phyloP scores from a whole-genome alignment of 2,329 filamentous ascomycete genomes.

The Proliferodiscus dingleyae region DNA sequence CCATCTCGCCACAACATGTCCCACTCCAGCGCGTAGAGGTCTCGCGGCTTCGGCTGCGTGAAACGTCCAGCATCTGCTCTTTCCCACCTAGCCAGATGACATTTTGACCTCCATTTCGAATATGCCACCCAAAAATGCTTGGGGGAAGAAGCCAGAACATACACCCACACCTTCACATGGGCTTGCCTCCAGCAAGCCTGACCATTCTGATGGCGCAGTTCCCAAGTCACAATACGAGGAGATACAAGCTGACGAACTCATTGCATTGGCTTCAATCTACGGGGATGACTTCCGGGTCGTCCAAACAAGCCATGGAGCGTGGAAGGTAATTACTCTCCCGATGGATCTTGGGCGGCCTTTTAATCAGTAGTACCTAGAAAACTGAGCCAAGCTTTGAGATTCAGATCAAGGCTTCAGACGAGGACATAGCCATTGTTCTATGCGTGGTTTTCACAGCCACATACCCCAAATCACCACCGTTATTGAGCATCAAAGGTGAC shows the following conservation, averaged over 20 bases:
- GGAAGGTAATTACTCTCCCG: conserved; percentile 62
- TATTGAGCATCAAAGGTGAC: conserved; percentile 63
- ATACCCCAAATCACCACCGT: conserved; percentile 79
- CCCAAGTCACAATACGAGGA: conserved; percentile 67
- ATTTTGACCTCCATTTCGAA: conserved; percentile 10
- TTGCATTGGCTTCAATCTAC: conserved; percentile 83
- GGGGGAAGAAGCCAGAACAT: conserved; percentile 30
- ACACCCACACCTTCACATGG: conserved; percentile 33
- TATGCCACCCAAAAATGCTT: conserved; percentile 32
- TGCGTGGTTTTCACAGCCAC: conserved; percentile 80
- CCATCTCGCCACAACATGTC: conserved; percentile 15
- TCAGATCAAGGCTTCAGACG: conserved; percentile 66
- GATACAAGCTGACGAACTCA: conserved; percentile 81
- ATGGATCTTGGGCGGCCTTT: background rate
- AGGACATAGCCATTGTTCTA: conserved; percentile 66
- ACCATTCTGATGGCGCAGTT: conserved; percentile 30
- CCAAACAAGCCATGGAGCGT: conserved; percentile 65
- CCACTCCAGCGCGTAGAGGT: conserved; percentile 24
- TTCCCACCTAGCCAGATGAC: conserved; percentile 4
- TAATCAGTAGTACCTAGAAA: conserved; percentile 48
- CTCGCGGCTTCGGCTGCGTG: conserved; percentile 28
- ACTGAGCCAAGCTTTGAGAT: conserved; percentile 80
- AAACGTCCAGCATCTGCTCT: conserved; percentile 15
- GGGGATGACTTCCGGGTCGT: conserved; percentile 80
- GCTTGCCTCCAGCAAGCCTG: conserved; percentile 23